phyloP scores from a whole-genome alignment of 352 stramenopile genomes.

The Chrysophaeum taylorii region DNA sequence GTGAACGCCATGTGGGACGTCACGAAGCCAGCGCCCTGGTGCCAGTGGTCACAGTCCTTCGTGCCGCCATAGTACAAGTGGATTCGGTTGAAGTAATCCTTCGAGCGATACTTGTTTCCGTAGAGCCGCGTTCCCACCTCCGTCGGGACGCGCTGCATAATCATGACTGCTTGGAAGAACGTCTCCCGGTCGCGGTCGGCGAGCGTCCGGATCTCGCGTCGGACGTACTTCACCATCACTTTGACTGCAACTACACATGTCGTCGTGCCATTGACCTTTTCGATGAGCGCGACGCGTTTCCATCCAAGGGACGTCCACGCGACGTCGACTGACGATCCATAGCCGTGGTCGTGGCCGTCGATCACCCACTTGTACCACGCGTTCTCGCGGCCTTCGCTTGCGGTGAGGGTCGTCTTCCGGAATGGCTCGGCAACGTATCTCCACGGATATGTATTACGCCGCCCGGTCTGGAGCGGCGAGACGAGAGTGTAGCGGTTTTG shows the following conservation, averaged over 20 bases:
- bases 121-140: constrained; percentile 19
- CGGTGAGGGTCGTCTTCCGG: too few relatives aligned
- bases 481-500: too few relatives aligned
- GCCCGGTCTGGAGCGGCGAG: too few relatives aligned
- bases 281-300: too few relatives aligned
- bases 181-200: constrained; percentile 18
- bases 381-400: too few relatives aligned
- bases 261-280: too few relatives aligned
- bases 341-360: too few relatives aligned
- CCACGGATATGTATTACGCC: too few relatives aligned
- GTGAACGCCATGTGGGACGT: neutral
- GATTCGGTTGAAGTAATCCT: neutral
- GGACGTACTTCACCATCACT: constrained; percentile 24
- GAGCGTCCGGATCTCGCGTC: constrained; percentile 30
- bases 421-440: too few relatives aligned
- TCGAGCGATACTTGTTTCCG: constrained; percentile 11
- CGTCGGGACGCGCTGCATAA: constrained; percentile 22
- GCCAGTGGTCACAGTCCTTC: constrained; percentile 25
- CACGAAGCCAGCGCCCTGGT: constrained; percentile 18
- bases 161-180: constrained; percentile 25
- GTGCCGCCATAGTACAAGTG: constrained; percentile 1
- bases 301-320: too few relatives aligned
- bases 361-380: too few relatives aligned
- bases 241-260: neutral
- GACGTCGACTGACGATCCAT: too few relatives aligned